Evolutionary conservation across 1,284 basidiomycete species (phyloP).

Genomic region (Apiotrichum gracile): DNA sequence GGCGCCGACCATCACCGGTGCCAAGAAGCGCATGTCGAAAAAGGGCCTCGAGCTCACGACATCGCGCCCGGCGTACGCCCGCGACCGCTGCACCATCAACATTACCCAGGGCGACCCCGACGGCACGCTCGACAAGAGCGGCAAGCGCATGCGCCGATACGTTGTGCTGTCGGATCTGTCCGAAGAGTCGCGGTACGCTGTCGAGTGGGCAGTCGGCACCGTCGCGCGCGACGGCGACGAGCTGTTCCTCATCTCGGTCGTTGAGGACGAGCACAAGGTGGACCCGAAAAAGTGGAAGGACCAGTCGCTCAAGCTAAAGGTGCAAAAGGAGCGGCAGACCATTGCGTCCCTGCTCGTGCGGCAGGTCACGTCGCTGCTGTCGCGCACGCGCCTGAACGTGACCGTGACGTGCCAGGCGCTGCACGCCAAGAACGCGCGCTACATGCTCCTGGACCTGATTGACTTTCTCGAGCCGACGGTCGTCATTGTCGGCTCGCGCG

Average conservation of each 20-base stretch:
- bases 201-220: slow-evolving; percentile 95
- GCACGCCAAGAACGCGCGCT: slow-evolving; percentile 88
- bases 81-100: slow-evolving; percentile 87
- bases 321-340: slow-evolving; percentile 90
- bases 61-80: slow-evolving; percentile 74
- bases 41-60: slow-evolving; percentile 53
- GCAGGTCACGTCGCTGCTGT: slow-evolving; percentile 80
- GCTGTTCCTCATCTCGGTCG: slow-evolving; percentile 77
- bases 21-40: slow-evolving; percentile 30
- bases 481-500: slow-evolving; percentile 92
- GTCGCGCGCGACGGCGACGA: slow-evolving; percentile 93
- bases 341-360: slow-evolving; percentile 78
- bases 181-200: slow-evolving; percentile 82
- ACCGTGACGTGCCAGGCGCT: slow-evolving; percentile 86
- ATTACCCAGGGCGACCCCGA: slow-evolving; percentile 77
- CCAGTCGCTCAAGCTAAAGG: slow-evolving; percentile 65
- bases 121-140: slow-evolving; percentile 52
- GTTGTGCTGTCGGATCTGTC: slow-evolving; percentile 89
- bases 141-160: slow-evolving; percentile 64
- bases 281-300: slow-evolving; percentile 70
- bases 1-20: slow-evolving; percentile 11
- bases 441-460: slow-evolving; percentile 89
- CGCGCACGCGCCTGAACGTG: slow-evolving; percentile 81
- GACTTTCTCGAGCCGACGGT: slow-evolving; percentile 87
- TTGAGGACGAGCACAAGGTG: slow-evolving; percentile 89